Base-by-base conservation (phyloP, 164 flowering plant species). In the Cinnamomum chago region DNA sequence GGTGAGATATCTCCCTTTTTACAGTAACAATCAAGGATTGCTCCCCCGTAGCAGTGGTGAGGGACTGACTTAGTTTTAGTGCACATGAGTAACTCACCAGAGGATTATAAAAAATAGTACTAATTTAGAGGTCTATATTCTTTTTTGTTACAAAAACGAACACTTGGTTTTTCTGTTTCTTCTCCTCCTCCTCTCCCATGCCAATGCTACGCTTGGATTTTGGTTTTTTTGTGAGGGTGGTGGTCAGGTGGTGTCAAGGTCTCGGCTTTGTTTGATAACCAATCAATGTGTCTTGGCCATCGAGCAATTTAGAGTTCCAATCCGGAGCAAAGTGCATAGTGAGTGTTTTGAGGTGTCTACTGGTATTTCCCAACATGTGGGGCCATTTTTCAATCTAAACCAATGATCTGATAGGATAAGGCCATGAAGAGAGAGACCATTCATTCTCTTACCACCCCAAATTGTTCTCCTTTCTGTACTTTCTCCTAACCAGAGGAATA, bases 151-250 rank as follows among this genome's bases (percentile, higher is more conserved):
- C 40, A 33, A 33, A 33, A 33, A 35, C 6, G 40, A 35, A 35
- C 40, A 35, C 40, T 55, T 55, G 17, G 60, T 55, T 14, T 55
- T 15, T 17, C n/a, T 3, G n/a, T 85, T 90, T 90, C 74, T 84
- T 77, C 70, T 84, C 83, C 76, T 81, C 86, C 67, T 81, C 86
- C 67, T 83, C 84, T 77, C 55, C 83, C 84, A 82, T 85, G 79
- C 72, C 52, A 22, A 7, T 68, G 25, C 58, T 60, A 15, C 9
- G 68, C 30, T 25, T 60, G 6, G 40, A 5, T 18, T 70, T 58
- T 35, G 68, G 71, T 73, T 30, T 73, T 55, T 13, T 14, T n/a
- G 20, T 15, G 60, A 55, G 9, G 40, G 40, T 35, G 60, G 2
- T 55, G 30, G 5, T 28, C 30, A 28, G 30, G 30, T 3, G 60